These are phyloP conservation scores for Vigna hirtella DNA, from an alignment of 306 rosid species.

Conservation along the genomic window DNA sequence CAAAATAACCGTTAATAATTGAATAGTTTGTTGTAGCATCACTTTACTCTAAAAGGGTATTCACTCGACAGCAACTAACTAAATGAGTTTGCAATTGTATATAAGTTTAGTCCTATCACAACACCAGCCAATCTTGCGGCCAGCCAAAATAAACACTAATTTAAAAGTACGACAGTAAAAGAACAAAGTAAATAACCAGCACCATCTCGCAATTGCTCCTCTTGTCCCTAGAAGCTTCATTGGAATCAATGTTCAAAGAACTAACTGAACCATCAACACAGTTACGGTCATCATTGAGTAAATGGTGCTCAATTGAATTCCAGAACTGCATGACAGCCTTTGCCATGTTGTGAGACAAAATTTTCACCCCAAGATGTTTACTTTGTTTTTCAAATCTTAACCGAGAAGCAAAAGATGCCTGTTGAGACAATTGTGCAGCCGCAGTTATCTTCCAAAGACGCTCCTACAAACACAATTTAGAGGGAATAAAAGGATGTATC, in stretches of 20 bases:
- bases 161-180: not conserved
- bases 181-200: conserved; percentile 48
- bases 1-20: conserved; percentile 12
- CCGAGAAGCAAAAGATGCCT: conserved; percentile 70
- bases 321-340: conserved; percentile 94
- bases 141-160: conserved; percentile 9
- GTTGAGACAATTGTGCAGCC: conserved; percentile 80
- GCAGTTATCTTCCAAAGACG: conserved; percentile 95
- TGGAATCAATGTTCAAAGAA: conserved; percentile 47
- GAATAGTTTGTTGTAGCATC: conserved; percentile 21
- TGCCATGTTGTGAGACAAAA: conserved; percentile 79
- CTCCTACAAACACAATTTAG: conserved; percentile 63
- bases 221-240: conserved; percentile 53
- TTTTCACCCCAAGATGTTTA: conserved; percentile 59
- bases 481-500: conserved; percentile 22
- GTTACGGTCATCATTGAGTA: conserved; percentile 48
- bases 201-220: conserved; percentile 53
- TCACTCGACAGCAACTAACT: not conserved
- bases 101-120: conserved; percentile 20
- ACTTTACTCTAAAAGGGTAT: conserved; percentile 36
- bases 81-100: conserved; percentile 1
- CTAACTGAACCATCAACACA: conserved; percentile 42
- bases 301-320: conserved; percentile 79
- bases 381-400: conserved; percentile 69
- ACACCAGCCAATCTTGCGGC: conserved; percentile 37